Evolutionary conservation across 2,329 filamentous ascomycete genomes (phyloP).

Genomic region (Huntiella bhutanensis): DNA sequence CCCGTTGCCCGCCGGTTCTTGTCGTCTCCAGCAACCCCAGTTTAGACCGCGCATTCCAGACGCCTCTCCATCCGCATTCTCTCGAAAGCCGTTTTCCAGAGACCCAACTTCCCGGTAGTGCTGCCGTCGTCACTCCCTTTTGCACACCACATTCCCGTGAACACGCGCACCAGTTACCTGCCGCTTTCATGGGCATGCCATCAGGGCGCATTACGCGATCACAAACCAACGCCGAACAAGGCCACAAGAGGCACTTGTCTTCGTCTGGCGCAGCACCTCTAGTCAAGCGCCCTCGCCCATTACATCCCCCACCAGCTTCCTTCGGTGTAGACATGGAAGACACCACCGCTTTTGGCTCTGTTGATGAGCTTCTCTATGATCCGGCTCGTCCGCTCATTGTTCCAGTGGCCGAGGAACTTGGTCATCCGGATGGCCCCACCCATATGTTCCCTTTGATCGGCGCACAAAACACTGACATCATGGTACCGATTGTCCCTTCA

Average conservation of each 20-base stretch:
- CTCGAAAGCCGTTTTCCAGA: too few relatives aligned
- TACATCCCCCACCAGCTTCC: neutral
- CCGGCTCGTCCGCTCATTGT: conserved; percentile 10
- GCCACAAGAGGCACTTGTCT: conserved; percentile 9
- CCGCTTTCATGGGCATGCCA: too few relatives aligned
- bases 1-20: too few relatives aligned
- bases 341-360: conserved; percentile 6
- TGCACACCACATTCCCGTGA: too few relatives aligned
- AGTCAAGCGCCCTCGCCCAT: conserved; percentile 8
- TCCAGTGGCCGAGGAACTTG: conserved; percentile 3
- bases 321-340: conserved; percentile 9
- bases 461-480: neutral
- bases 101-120: too few relatives aligned
- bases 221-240: conserved; percentile 2
- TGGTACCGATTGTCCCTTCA: neutral
- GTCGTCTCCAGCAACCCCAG: too few relatives aligned
- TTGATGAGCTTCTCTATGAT: conserved; percentile 10
- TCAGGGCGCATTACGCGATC: conserved; percentile 1
- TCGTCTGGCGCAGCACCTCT: conserved; percentile 8
- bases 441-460: neutral
- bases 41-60: too few relatives aligned
- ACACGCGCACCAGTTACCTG: too few relatives aligned
- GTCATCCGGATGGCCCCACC: neutral
- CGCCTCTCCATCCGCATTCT: too few relatives aligned
- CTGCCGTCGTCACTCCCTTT: too few relatives aligned